Conservation (phyloP, 176 grass and related monocot species). For the Oryza nivara region DNA sequence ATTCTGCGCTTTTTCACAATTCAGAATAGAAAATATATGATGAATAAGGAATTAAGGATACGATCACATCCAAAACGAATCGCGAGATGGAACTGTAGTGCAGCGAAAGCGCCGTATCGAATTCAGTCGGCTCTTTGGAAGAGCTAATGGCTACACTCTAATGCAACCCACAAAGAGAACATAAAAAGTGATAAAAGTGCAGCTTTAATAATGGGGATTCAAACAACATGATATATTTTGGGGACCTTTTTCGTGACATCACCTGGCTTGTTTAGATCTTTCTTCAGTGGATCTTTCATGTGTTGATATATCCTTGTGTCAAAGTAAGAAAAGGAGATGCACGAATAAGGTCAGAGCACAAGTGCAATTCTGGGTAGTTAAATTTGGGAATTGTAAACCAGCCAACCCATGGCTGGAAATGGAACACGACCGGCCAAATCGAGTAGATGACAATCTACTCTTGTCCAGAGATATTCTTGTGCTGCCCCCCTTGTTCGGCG, state of each 20-base stretch:
- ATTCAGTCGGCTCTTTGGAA: slow-evolving; percentile 28
- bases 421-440: neutral
- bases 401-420: neutral
- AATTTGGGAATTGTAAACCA: neutral
- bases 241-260: slow-evolving; percentile 14
- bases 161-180: slow-evolving; percentile 32
- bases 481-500: neutral
- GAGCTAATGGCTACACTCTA: slow-evolving; percentile 5
- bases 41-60: neutral
- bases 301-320: neutral
- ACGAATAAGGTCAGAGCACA: neutral
- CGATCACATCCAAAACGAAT: slow-evolving; percentile 9
- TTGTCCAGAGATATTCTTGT: neutral
- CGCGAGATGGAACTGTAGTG: slow-evolving; percentile 12
- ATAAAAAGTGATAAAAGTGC: slow-evolving; percentile 30
- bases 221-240: neutral
- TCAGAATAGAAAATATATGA: neutral
- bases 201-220: slow-evolving; percentile 25
- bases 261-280: slow-evolving; percentile 10
- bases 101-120: slow-evolving; percentile 39
- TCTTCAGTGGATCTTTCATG: neutral
- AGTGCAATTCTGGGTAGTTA: neutral
- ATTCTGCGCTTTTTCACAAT: slow-evolving; percentile 27
- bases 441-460: neutral
- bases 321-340: neutral